Conservation (phyloP, 129 eudicot species). For the Sambucus nigra region DNA sequence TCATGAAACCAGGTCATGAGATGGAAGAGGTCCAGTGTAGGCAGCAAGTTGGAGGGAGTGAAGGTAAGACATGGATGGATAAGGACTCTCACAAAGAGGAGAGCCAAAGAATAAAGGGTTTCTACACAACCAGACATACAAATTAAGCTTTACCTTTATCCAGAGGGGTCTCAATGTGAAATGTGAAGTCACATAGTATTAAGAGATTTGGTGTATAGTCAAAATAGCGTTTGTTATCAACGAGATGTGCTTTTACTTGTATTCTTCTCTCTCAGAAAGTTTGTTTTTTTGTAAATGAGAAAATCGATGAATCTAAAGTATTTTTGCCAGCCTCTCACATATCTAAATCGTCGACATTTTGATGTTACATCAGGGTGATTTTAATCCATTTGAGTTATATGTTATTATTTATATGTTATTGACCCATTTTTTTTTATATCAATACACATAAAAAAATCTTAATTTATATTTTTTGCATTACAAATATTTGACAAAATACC, state of each 20-base stretch:
- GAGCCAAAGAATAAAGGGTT: constrained; percentile 28
- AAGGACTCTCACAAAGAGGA: constrained; percentile 41
- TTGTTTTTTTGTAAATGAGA: no score
- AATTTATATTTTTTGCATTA: no score
- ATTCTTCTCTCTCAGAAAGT: no score
- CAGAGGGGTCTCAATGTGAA: constrained; percentile 8
- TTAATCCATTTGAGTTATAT: no score
- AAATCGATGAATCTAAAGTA: no score
- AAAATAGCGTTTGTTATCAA: constrained; percentile 5
- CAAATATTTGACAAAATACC: no score
- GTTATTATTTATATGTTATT: no score
- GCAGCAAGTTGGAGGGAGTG: constrained; percentile 34
- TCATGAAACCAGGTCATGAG: constrained; percentile 64
- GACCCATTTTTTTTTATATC: no score
- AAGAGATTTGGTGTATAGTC: constrained; percentile 9
- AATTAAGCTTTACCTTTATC: background rate
- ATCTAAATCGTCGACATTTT: no score
- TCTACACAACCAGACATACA: constrained; percentile 8
- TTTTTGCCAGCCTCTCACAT: no score
- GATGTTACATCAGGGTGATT: no score
- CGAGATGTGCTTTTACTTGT: constrained; percentile 7
- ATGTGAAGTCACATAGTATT: background rate
- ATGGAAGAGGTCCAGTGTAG: constrained; percentile 49
- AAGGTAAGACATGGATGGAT: constrained; percentile 53
- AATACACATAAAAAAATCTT: no score